Evolutionary conservation across 2,329 filamentous ascomycete genomes (phyloP).

Genomic region (Rhinocladiella mackenziei): DNA sequence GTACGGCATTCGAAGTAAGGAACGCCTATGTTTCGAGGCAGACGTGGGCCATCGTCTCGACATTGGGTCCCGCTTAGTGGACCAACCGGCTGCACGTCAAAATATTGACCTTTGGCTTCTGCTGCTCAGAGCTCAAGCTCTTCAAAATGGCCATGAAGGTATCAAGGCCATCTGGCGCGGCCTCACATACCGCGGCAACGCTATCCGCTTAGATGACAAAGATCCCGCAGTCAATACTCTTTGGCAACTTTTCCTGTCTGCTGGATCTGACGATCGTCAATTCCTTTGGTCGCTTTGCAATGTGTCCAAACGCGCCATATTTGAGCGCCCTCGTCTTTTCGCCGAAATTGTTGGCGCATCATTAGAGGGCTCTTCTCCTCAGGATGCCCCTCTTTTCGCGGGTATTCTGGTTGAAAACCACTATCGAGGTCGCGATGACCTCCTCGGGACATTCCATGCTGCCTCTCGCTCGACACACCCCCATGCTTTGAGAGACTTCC

Average conservation of each 20-base stretch:
- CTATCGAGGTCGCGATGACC: constrained; percentile 21
- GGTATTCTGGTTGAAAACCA: constrained; percentile 12
- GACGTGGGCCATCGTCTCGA: constrained; percentile 37
- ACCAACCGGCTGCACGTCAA: constrained; percentile 32
- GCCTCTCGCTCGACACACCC: constrained; percentile 20
- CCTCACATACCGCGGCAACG: constrained; percentile 23
- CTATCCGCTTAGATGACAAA: constrained; percentile 22
- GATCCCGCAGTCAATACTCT: constrained; percentile 20
- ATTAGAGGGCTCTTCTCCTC: constrained; percentile 31
- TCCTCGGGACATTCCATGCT: constrained; percentile 17
- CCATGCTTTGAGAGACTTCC: constrained; percentile 38
- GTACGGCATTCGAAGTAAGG: constrained; percentile 32
- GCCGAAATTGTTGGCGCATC: constrained; percentile 41
- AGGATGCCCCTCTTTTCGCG: constrained; percentile 26
- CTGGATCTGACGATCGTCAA: constrained; percentile 15
- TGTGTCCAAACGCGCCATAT: constrained; percentile 8
- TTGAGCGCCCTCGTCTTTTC: constrained; percentile 41
- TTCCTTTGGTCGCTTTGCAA: constrained; percentile 22
- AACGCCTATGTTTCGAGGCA: constrained; percentile 42
- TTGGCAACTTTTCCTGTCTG: constrained; percentile 24
- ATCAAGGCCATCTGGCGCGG: constrained; percentile 40
- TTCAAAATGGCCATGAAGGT: constrained; percentile 42
- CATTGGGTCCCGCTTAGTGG: constrained; percentile 39
- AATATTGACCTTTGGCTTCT: constrained; percentile 46
- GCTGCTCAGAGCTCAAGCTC: constrained; percentile 42